Base-by-base conservation (phyloP, 179 eudicot species). In the Camellia oleifera region DNA sequence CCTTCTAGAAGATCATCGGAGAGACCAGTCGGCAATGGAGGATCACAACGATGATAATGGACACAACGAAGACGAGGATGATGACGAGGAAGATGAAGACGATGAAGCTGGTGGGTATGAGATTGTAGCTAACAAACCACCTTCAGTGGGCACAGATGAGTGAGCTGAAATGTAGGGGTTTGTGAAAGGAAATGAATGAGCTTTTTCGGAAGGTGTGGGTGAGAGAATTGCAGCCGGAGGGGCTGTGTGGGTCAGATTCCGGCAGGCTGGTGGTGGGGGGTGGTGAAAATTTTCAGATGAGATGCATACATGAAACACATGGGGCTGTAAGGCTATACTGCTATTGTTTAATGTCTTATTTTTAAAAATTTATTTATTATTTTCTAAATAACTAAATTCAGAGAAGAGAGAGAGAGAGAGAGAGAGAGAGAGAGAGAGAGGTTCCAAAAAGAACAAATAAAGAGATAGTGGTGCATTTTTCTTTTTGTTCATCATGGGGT, bases 51-150 rank as follows among this genome's bases (percentile, higher is more conserved):
- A 23, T 23, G 76, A 53, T 14, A 18, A 20, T 13, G 15, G 64
- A 63, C 7, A 75, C 0, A 68, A 44, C 9, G 68, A 60, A 7
- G 77, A 75, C 2, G 77, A 75, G 2, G 77, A 58, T 1, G 77
- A 60, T 0, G 77, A 75, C 8, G 77, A 75, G 0, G 69, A 66
- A 45, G 69, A 66, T 10, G 87, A 84, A 13, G 89, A 82, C 0
- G 87, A 82, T 9, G 88, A 83, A 67, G 83, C 58, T 3, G 83
- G 74, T 81, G 88, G 81, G 10, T 86, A 87, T 61, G 90, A 87
- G 82, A 71, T 86, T 2, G 88, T 90, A 48, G 68, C 87, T 46
- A 85, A 84, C 68, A 86, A 85, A 80, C 78, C 86, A 80, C 80
- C 85, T 54, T 78, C 91, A 5, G 69, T 86, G 87, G 75, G 85